Evolutionary conservation across 1,284 basidiomycete species (phyloP), one percentile per base, ranked within the genome.

Genomic region (Apiotrichum veenhuisii): DNA sequence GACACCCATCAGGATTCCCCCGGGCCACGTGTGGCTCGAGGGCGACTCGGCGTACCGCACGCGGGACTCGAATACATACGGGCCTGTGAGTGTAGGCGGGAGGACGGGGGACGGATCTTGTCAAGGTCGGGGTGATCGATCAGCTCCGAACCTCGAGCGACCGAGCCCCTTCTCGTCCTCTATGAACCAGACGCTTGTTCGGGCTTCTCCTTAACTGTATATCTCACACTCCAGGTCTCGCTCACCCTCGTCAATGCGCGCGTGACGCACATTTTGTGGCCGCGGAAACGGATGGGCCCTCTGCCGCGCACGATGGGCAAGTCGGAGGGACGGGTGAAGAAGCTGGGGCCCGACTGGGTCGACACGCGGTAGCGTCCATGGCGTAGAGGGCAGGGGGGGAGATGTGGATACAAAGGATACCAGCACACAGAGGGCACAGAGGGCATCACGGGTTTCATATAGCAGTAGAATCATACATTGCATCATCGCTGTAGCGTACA

Each of bases 21-120:
- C 71, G 11, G 78, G 79, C 15, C 73, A 77, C 58, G 79, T 77
- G 41, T 82, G 81, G 81, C 73, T 83, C 47, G 82, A 83, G 67
- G 82, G 82, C 15, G 82, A 83, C 68, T 79, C 79, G 33, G 71
- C 68, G 27, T 78, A 74, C 55, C 48, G 77, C 37, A 76, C 78
- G 3, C 50, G 75, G 34, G 81, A 82, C 64, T 78, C 76, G 23
- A 78, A 81, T 51, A 77, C 76, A 2, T 81, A 79, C 57, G 81
- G 81, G 0, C 80, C 81, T 2, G 80, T 81, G n/a, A 57, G 74
- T 72, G n/a, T 8, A 9, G 3, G 20, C 25, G 33, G 2, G 27
- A 11, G 36, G 11, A n/a, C 26, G 10, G 33, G n/a, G n/a, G n/a
- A n/a, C n/a, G n/a, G n/a, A n/a, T n/a, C n/a, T n/a, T n/a, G n/a